Percentiles rank a stretch among this genome's conserved stretches.
Conservation (phyloP, 441 rosid genomes). For the Erodium moschatum region DNA sequence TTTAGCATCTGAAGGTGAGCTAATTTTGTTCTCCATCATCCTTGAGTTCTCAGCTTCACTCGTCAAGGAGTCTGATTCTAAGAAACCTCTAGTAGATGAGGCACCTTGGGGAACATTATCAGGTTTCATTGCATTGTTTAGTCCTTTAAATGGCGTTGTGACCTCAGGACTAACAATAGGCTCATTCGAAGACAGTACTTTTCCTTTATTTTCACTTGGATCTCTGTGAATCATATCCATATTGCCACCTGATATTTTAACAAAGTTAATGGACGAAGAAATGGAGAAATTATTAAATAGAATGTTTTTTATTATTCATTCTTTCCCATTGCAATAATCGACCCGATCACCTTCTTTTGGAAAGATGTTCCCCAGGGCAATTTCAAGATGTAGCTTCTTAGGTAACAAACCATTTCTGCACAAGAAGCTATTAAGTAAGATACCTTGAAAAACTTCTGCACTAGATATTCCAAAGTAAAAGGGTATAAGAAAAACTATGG, state of each 20-base stretch:
- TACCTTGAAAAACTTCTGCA: neutral
- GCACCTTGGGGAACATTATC: conserved; percentile 31
- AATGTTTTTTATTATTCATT: neutral
- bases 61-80: conserved; percentile 36
- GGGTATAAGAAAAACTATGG: conserved; percentile 14
- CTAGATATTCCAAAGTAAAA: conserved; percentile 15
- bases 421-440: conserved; percentile 19
- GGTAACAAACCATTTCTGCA: conserved; percentile 71
- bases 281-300: conserved; percentile 11
- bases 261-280: conserved; percentile 18
- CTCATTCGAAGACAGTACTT: conserved; percentile 41
- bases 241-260: conserved; percentile 32
- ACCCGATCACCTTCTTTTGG: conserved; percentile 62
- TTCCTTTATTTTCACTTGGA: conserved; percentile 45
- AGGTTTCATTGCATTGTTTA: conserved; percentile 36
- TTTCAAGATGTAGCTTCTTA: conserved; percentile 78
- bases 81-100: conserved; percentile 42
- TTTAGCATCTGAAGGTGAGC: conserved; percentile 28
- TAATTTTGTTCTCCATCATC: conserved; percentile 37
- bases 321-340: neutral
- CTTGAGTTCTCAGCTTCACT: conserved; percentile 44
- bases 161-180: conserved; percentile 29
- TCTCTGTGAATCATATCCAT: conserved; percentile 54
- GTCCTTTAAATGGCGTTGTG: conserved; percentile 24
- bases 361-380: conserved; percentile 65